These are phyloP conservation scores for Corylus avellana DNA, from an alignment of 306 rosid genomes.

Conservation along the genomic window DNA sequence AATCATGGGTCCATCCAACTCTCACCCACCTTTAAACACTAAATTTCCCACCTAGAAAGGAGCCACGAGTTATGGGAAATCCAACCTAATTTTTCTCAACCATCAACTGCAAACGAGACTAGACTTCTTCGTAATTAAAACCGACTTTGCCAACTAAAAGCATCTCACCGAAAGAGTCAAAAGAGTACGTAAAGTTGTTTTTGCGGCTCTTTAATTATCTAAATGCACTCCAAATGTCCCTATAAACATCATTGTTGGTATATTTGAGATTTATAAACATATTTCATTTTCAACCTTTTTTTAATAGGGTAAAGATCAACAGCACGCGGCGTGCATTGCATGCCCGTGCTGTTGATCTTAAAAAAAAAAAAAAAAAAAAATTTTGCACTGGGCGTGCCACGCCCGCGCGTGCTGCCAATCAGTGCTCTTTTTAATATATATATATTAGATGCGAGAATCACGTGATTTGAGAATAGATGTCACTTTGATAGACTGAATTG, in stretches of 20 bases:
- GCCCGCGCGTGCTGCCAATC: no score
- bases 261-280: no score
- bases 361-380: no score
- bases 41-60: not conserved
- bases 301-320: no score
- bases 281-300: no score
- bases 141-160: not conserved
- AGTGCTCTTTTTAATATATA: no score
- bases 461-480: no score
- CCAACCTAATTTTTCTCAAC: not conserved
- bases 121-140: not conserved
- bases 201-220: not conserved
- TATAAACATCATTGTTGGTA: not conserved
- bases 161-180: not conserved
- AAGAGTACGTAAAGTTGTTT: not conserved
- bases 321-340: no score
- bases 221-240: not conserved
- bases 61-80: not conserved
- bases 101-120: not conserved
- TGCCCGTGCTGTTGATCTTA: no score
- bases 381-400: no score
- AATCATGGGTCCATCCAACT: slow-evolving; percentile 20
- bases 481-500: no score
- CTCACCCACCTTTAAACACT: not conserved
- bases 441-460: no score